Evolutionary conservation across 352 stramenopile species (phyloP).

Genomic region (Thalassiosira livingstoniorum): DNA sequence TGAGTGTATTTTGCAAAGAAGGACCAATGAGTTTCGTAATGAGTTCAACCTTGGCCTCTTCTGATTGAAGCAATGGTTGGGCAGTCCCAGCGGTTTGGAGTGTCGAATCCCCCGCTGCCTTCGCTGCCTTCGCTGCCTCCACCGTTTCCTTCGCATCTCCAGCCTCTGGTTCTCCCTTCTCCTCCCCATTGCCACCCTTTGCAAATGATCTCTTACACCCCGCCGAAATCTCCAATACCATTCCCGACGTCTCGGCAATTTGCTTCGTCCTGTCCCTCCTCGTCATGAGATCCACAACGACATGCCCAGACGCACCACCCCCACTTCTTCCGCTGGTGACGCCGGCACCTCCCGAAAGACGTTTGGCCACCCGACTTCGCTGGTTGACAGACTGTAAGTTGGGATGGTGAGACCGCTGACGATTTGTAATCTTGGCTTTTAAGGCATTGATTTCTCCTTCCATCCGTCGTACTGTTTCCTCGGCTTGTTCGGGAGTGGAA

Average conservation of each 20-base stretch:
- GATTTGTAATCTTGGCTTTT: conserved; percentile 2
- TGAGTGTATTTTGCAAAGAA: background rate
- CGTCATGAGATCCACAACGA: conserved; percentile 21
- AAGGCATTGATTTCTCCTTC: conserved; percentile 20
- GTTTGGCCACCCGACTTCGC: no score
- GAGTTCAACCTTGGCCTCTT: conserved; percentile 7
- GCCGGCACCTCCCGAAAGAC: no score
- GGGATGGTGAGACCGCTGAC: background rate
- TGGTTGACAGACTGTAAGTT: background rate
- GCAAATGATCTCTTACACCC: conserved; percentile 11
- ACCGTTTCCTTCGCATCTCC: background rate
- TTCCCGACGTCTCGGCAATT: conserved; percentile 23
- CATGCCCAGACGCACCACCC: background rate
- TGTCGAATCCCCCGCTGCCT: background rate
- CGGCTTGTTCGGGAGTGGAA: conserved; percentile 4
- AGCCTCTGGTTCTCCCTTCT: background rate
- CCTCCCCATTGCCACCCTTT: background rate
- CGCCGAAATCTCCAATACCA: conserved; percentile 5
- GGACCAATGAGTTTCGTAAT: background rate
- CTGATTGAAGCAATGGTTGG: conserved; percentile 9
- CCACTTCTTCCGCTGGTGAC: conserved; percentile 5
- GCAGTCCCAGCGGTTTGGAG: background rate
- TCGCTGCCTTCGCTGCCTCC: background rate
- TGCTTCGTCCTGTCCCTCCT: conserved; percentile 18
- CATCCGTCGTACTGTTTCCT: background rate